Base-by-base conservation (phyloP, 2,329 filamentous ascomycete genomes). In the Colletotrichum filicis region DNA sequence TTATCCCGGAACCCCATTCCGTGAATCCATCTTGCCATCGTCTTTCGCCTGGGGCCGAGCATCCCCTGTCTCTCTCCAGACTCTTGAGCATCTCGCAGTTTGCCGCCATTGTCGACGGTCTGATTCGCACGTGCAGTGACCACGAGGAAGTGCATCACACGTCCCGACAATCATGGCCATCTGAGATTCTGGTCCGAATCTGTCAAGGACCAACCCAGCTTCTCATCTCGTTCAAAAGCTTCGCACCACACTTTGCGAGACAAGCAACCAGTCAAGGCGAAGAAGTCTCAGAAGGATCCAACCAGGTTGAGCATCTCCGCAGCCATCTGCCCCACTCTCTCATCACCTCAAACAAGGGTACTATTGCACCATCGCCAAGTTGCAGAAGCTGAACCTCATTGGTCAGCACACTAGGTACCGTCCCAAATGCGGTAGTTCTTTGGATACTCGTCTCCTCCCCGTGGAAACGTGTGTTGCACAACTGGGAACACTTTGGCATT, bases 351-450 rank as follows among this genome's bases (percentile, higher is more conserved):
- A 73, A 64, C 70, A 56, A 69, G 70, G 73, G 49, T 73, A 30
- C 46, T 68, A 74, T 74, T 73, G 73, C 73, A 74, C 73, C 73
- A 74, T 74, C 73, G 70, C 62, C 46, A 59, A 58, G 65, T 74
- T 74, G 66, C 70, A 32, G 66, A 74, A 74, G 73, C 73, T 74
- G 37, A 74, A 66, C 9, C 7, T 24, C 58, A 74, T 70, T 74
- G 73, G 73, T 7, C 59, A 52, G 56, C 49, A 26, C n/a, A 14
- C 49, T 49, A 60, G 24, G 28, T 16, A 16, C 30, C 49, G 24
- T 19, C 26, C 70, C 49, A 16, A 42, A 70, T 70, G 66, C 60
- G 66, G 70, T 52, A 73, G 60, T 73, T 63, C 58, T 61, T 61
- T 70, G 59, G 70, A 28, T 46, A 72, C 59, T 58, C 52, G 52